Conservation (phyloP, 148 eudicot genomes). For the Diospyros kaki region DNA sequence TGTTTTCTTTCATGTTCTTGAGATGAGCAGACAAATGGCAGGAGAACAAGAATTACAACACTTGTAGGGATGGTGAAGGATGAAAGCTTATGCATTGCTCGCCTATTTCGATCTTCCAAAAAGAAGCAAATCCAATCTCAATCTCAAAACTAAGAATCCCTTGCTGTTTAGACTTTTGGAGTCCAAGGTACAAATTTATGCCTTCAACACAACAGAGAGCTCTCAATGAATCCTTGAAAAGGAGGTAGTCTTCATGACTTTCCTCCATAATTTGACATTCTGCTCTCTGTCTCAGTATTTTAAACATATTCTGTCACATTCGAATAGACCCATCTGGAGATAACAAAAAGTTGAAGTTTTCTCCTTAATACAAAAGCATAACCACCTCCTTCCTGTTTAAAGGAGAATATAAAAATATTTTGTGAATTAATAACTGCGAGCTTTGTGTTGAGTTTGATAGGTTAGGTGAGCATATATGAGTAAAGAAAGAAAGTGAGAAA, state of each 20-base stretch:
- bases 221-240: background rate
- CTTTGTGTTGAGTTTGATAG: constrained; percentile 9
- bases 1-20: constrained; percentile 3
- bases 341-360: background rate
- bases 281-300: background rate
- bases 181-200: background rate
- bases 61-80: constrained; percentile 5
- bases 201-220: background rate
- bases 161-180: background rate
- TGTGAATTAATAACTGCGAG: background rate
- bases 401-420: background rate
- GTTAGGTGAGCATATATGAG: background rate
- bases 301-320: background rate
- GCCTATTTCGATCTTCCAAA: constrained; percentile 11
- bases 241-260: background rate
- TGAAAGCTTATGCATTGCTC: background rate
- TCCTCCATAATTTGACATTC: background rate
- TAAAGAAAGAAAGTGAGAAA: background rate
- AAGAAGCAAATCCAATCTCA: constrained; percentile 8
- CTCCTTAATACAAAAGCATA: background rate
- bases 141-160: too few species aligned
- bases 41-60: constrained; percentile 13
- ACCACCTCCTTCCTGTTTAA: background rate
- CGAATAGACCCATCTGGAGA: background rate
- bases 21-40: constrained; percentile 22